These are phyloP conservation scores for Aegilops sharonensis DNA, from an alignment of 176 grass and related monocot genomes.

Conservation along the genomic window DNA sequence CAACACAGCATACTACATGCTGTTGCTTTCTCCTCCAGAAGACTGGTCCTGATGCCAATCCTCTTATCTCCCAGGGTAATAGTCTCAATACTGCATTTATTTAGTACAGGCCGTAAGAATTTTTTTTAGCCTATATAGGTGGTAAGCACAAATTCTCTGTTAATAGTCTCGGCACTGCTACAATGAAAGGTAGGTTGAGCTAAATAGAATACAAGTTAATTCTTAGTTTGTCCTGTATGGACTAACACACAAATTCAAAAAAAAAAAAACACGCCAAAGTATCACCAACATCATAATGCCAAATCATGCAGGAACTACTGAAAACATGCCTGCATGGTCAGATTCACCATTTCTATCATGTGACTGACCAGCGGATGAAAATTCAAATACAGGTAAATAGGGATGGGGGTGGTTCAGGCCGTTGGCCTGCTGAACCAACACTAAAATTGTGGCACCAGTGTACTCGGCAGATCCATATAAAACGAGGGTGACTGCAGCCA, in stretches of 20 bases:
- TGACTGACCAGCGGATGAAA: neutral
- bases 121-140: neutral
- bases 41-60: constrained; percentile 70
- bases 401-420: neutral
- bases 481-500: neutral
- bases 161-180: constrained; percentile 3
- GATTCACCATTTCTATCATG: constrained; percentile 14
- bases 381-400: neutral
- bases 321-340: neutral
- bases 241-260: neutral
- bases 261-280: constrained; percentile 8
- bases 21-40: constrained; percentile 85
- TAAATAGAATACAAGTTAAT: constrained; percentile 1
- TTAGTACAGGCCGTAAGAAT: neutral
- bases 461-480: neutral
- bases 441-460: neutral
- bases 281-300: neutral
- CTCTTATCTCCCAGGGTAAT: constrained; percentile 84
- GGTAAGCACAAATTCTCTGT: neutral
- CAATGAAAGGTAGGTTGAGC: constrained; percentile 10
- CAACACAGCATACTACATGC: constrained; percentile 89
- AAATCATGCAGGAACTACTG: constrained; percentile 17
- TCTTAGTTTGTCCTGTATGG: neutral
- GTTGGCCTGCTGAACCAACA: neutral
- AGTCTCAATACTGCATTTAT: constrained; percentile 65